Conservation (phyloP, 495 filamentous ascomycete genomes). For the Apiosordaria backusii region DNA sequence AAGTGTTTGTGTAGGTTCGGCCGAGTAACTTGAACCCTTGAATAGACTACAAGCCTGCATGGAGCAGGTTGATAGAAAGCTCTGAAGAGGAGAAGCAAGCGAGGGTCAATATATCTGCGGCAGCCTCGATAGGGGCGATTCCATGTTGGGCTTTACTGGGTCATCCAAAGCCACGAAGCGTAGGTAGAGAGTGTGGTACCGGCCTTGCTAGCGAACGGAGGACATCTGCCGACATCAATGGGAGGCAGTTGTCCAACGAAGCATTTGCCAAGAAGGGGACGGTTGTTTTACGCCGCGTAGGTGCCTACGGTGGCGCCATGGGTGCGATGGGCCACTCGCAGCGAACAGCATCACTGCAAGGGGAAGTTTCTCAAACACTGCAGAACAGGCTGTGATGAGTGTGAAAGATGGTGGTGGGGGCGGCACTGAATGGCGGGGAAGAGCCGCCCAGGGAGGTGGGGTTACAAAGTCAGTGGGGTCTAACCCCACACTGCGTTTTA, state of each 20-base stretch:
- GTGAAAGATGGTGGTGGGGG: slow-evolving; percentile 6
- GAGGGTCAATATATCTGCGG: not conserved
- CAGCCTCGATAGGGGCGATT: not conserved
- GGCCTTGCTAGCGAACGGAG: too few species aligned
- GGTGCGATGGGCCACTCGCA: slow-evolving; percentile 18
- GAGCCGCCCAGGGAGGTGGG: not conserved
- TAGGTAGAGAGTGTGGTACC: not conserved
- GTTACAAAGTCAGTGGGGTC: not conserved
- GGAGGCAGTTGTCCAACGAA: not conserved
- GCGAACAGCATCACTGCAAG: slow-evolving; percentile 14
- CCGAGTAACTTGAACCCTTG: not conserved
- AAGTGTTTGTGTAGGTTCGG: not conserved
- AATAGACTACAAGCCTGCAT: not conserved
- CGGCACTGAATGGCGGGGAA: slow-evolving; percentile 6
- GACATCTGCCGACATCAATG: not conserved
- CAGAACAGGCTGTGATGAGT: slow-evolving; percentile 5
- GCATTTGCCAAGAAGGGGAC: not conserved
- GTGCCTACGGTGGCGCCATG: not conserved
- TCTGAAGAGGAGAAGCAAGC: not conserved
- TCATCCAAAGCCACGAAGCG: not conserved
- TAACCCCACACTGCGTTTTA: slow-evolving; percentile 19
- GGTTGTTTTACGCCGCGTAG: slow-evolving; percentile 1
- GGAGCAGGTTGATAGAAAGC: not conserved
- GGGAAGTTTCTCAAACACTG: slow-evolving; percentile 18
- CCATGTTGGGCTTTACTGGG: too few species aligned